Evolutionary conservation across 2,329 filamentous ascomycete genomes (phyloP).

Genomic region (Calonectria honghensis): DNA sequence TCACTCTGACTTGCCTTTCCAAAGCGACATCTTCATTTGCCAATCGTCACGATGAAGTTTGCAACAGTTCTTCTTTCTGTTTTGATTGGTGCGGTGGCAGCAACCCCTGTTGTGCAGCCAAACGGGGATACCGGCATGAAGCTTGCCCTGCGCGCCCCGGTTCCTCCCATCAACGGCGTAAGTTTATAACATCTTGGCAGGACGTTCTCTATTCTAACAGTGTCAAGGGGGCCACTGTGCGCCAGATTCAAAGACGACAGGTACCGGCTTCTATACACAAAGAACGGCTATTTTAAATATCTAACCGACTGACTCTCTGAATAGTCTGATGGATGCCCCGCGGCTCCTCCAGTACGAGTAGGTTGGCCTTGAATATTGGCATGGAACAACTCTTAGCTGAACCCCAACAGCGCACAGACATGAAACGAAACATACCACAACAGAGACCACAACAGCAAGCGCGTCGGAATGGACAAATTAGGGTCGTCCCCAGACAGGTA

Average conservation of each 20-base stretch:
- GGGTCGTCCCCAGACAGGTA: background rate
- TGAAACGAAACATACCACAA: background rate
- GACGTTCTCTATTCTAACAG: background rate
- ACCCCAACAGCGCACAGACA: background rate
- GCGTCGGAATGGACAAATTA: background rate
- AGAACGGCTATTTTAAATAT: background rate
- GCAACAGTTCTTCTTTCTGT: background rate
- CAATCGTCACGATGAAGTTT: background rate
- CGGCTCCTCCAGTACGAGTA: background rate
- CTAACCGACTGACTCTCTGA: background rate
- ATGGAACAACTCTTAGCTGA: background rate
- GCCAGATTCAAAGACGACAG: background rate
- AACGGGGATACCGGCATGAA: background rate
- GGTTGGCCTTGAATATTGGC: background rate
- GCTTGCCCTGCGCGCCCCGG: background rate
- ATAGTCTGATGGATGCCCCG: background rate
- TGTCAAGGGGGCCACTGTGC: background rate
- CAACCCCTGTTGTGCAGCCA: background rate
- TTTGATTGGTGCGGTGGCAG: background rate
- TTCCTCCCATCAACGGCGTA: background rate
- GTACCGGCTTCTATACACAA: background rate
- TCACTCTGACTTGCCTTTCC: too few species aligned
- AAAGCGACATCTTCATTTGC: background rate
- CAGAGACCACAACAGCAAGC: background rate
- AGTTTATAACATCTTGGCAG: background rate